A percentile compares a stretch with the other conserved stretches of the same genome.
phyloP scores from a whole-genome alignment of 129 eudicot species.

The Dittrichia graveolens region DNA sequence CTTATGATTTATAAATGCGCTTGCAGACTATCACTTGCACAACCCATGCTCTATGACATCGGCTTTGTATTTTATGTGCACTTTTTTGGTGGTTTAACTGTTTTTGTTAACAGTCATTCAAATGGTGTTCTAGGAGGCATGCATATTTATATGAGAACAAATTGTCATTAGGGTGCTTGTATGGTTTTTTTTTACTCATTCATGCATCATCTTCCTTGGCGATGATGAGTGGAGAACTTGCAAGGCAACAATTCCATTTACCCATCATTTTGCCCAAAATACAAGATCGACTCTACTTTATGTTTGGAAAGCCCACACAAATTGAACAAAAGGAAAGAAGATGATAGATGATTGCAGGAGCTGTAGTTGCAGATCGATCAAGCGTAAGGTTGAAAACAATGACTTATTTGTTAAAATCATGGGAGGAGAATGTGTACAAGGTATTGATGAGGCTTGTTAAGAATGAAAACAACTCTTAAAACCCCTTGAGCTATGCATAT shows the following conservation, averaged over 20 bases:
- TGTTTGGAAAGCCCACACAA: slow-evolving; percentile 61
- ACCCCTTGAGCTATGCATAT: too few species aligned
- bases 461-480: too few species aligned
- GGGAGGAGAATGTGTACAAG: slow-evolving; percentile 58
- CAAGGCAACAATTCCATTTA: slow-evolving; percentile 35
- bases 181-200: neutral
- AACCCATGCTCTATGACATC: too few species aligned
- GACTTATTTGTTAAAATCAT: slow-evolving; percentile 42
- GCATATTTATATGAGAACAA: too few species aligned
- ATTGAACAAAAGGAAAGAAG: slow-evolving; percentile 46
- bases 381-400: slow-evolving; percentile 45
- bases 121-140: too few species aligned
- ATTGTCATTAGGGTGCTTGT: too few species aligned
- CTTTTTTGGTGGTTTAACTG: too few species aligned
- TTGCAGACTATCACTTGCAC: too few species aligned
- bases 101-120: too few species aligned
- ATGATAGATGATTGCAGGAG: slow-evolving; percentile 27
- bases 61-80: too few species aligned
- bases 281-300: slow-evolving; percentile 44
- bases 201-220: slow-evolving; percentile 1
- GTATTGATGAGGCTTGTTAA: slow-evolving; percentile 30
- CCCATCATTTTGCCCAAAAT: slow-evolving; percentile 38
- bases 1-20: too few species aligned
- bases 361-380: slow-evolving; percentile 42
- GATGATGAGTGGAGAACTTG: slow-evolving; percentile 35